phyloP scores from a whole-genome alignment of 2,329 filamentous ascomycete species.

The Diaporthe citriasiana region DNA sequence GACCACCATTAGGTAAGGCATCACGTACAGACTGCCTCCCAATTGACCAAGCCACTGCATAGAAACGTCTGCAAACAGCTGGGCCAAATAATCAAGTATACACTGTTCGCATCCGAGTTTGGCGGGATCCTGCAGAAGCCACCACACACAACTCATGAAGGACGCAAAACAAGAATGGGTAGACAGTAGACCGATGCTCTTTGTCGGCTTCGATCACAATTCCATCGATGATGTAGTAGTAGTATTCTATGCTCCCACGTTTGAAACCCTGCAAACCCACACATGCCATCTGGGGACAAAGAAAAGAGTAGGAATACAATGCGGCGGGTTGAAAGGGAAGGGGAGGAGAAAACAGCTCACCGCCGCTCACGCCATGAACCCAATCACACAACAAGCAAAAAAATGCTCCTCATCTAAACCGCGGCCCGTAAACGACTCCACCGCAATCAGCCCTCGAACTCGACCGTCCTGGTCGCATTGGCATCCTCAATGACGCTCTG shows the following conservation, averaged over 20 bases:
- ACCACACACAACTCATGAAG: background rate
- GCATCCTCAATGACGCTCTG: conserved; percentile 44
- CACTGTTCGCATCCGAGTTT: background rate
- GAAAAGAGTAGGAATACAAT: conserved; percentile 14
- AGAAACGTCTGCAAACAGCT: background rate
- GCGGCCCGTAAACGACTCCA: background rate
- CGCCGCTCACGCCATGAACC: conserved; percentile 7
- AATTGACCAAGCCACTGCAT: background rate
- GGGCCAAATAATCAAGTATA: background rate
- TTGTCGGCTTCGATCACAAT: background rate
- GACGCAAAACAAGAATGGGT: background rate
- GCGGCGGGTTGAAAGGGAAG: background rate
- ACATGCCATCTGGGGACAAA: background rate
- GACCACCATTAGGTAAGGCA: conserved; percentile 13
- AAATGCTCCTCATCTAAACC: background rate
- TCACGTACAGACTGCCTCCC: background rate
- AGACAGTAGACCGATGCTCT: background rate
- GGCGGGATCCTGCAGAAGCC: background rate
- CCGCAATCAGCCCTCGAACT: conserved; percentile 59
- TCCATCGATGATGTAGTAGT: background rate
- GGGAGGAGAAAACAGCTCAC: background rate
- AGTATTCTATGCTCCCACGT: conserved; percentile 15
- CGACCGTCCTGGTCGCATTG: conserved; percentile 57
- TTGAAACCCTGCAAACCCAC: background rate
- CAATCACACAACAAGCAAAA: background rate